Evolutionary conservation across 1,139 yeast species (phyloP).

Genomic region (Pichia sp.): DNA sequence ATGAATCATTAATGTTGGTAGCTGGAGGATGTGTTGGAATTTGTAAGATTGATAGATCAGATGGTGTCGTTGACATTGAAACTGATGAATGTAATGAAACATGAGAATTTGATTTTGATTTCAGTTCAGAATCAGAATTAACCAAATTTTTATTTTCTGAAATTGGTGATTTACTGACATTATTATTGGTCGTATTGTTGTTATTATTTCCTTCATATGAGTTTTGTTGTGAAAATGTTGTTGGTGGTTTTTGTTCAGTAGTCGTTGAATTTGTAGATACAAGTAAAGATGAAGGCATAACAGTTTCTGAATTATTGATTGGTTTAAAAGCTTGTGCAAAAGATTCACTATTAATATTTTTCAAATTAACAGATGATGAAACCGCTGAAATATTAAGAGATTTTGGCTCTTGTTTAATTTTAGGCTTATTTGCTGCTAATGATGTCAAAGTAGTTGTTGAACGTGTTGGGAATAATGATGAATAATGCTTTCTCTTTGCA

Average conservation of each 20-base stretch:
- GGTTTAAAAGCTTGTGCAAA: neutral
- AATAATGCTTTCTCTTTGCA: slow-evolving; percentile 12
- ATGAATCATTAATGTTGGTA: too few relatives aligned
- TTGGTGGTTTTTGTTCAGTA: neutral
- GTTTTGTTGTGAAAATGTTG: too few relatives aligned
- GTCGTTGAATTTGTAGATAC: neutral
- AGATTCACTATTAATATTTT: too few relatives aligned
- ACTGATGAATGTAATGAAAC: neutral
- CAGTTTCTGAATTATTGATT: neutral
- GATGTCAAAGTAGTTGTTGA: neutral
- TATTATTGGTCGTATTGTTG: too few relatives aligned
- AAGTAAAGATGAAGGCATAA: slow-evolving; percentile 2
- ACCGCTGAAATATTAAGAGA: too few relatives aligned
- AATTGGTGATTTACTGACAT: too few relatives aligned
- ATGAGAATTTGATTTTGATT: slow-evolving; percentile 1
- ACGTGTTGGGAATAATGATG: slow-evolving; percentile 9
- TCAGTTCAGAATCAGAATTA: too few relatives aligned
- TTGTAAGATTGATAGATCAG: slow-evolving; percentile 6
- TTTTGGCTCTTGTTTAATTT: neutral
- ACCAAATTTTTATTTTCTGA: too few relatives aligned
- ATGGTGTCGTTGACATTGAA: slow-evolving; percentile 1
- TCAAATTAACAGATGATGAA: too few relatives aligned
- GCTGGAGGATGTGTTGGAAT: neutral
- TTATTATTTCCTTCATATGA: too few relatives aligned
- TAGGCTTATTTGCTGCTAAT: neutral